Conservation (phyloP, 2,329 filamentous ascomycete species). For the Immersiporthe knoxdaviesiana region DNA sequence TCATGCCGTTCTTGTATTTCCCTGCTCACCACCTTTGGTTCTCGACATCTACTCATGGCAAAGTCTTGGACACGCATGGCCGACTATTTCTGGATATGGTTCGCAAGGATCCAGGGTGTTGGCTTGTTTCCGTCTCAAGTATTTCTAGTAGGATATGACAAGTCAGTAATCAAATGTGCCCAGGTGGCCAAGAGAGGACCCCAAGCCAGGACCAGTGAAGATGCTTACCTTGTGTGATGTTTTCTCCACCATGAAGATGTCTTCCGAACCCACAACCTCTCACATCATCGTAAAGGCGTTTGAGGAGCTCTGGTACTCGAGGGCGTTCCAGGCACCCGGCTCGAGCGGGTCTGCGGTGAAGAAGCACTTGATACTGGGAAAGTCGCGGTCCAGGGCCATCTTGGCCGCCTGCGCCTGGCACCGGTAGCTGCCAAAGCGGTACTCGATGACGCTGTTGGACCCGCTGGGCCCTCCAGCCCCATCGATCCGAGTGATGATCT, state of each 20-base stretch:
- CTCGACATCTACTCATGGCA: too few species aligned
- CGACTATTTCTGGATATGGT: too few species aligned
- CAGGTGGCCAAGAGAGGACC: too few species aligned
- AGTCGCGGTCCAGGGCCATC: slow-evolving; percentile 37
- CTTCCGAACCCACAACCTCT: background rate
- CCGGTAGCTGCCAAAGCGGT: slow-evolving; percentile 58
- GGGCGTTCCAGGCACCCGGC: slow-evolving; percentile 10
- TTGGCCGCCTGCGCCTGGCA: slow-evolving; percentile 57
- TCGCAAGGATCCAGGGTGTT: too few species aligned
- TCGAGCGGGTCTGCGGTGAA: slow-evolving; percentile 32
- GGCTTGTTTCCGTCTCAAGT: too few species aligned
- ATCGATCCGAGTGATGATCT: slow-evolving; percentile 37
- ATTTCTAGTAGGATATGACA: too few species aligned
- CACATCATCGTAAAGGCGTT: background rate
- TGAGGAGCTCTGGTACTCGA: background rate
- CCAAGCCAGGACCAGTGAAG: background rate
- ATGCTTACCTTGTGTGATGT: background rate
- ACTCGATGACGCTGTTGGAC: slow-evolving; percentile 46
- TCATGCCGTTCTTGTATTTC: background rate
- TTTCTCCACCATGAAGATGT: too few species aligned
- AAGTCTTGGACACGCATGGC: too few species aligned
- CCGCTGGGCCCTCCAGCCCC: slow-evolving; percentile 30
- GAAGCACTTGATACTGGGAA: slow-evolving; percentile 30
- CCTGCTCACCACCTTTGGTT: too few species aligned
- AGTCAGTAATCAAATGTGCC: too few species aligned